A percentile compares a stretch with the other conserved stretches of the same genome.
Evolutionary conservation across 2,329 filamentous ascomycete genomes (phyloP).

Genomic region (Hypoxylon sp.): DNA sequence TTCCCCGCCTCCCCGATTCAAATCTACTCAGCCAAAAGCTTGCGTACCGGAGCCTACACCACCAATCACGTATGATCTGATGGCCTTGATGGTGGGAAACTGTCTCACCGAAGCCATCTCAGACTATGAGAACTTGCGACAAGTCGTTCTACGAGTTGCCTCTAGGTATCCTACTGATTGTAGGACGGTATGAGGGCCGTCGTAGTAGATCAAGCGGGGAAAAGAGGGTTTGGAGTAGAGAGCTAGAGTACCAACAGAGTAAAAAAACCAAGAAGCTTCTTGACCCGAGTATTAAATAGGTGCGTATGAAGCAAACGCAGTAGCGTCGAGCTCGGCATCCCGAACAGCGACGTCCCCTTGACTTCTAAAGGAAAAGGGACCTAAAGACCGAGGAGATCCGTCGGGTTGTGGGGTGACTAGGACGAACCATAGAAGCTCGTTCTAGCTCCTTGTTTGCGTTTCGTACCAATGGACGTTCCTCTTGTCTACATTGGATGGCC

Average conservation of each 20-base stretch:
- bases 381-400: slow-evolving; percentile 37
- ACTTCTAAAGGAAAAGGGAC: slow-evolving; percentile 10
- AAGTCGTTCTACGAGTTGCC: slow-evolving; percentile 3
- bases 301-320: slow-evolving; percentile 15
- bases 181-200: background rate
- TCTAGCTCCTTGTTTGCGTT: slow-evolving; percentile 35
- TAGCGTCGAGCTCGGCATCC: slow-evolving; percentile 41
- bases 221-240: slow-evolving; percentile 6
- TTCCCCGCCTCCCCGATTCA: slow-evolving; percentile 15
- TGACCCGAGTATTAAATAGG: slow-evolving; percentile 36
- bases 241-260: slow-evolving; percentile 23
- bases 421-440: slow-evolving; percentile 27
- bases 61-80: slow-evolving; percentile 80
- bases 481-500: slow-evolving; percentile 2
- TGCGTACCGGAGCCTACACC: slow-evolving; percentile 69
- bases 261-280: slow-evolving; percentile 15
- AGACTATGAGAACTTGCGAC: slow-evolving; percentile 8
- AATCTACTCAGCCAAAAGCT: background rate
- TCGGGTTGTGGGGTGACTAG: slow-evolving; percentile 32
- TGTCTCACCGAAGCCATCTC: slow-evolving; percentile 65
- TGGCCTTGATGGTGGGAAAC: slow-evolving; percentile 82
- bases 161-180: slow-evolving; percentile 7
- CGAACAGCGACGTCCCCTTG: slow-evolving; percentile 35
- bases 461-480: slow-evolving; percentile 13
- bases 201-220: slow-evolving; percentile 1